phyloP scores from a whole-genome alignment of 305 asterid genomes.

The Fraxinus albicans region DNA sequence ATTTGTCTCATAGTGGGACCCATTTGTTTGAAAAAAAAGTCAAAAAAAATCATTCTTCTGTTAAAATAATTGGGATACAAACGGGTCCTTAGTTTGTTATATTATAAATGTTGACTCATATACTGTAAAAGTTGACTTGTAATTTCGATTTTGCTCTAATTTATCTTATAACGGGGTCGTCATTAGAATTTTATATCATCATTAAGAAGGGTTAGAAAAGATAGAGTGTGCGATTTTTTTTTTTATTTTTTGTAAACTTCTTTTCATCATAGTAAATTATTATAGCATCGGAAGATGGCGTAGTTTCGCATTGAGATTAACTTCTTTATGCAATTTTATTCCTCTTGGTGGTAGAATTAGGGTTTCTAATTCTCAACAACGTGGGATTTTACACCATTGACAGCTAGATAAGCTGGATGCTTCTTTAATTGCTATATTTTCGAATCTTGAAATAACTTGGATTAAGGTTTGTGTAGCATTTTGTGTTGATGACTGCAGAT shows the following conservation, averaged over 20 bases:
- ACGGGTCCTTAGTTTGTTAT: neutral
- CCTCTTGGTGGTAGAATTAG: neutral
- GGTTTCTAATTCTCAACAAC: neutral
- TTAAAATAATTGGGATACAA: too few species aligned
- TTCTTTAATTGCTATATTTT: neutral
- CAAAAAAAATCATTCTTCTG: too few species aligned
- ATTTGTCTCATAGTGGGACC: too few species aligned
- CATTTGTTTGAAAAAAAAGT: too few species aligned
- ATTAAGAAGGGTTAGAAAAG: neutral
- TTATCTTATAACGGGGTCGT: neutral
- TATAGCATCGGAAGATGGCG: neutral
- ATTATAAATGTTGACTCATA: neutral
- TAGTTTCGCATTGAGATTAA: neutral
- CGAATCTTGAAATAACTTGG: neutral
- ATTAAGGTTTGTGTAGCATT: neutral
- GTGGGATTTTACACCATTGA: neutral
- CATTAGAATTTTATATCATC: neutral
- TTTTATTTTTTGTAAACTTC: too few species aligned
- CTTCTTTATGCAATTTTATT: neutral
- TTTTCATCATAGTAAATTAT: too few species aligned
- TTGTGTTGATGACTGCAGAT: conserved; percentile 23
- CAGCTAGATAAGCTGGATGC: neutral
- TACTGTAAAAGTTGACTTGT: neutral
- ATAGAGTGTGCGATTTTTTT: neutral
- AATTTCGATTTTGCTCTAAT: neutral